Evolutionary conservation across 2,329 filamentous ascomycete genomes (phyloP), one percentile per base, ranked within the genome.

Genomic region (Madurella fahalii): DNA sequence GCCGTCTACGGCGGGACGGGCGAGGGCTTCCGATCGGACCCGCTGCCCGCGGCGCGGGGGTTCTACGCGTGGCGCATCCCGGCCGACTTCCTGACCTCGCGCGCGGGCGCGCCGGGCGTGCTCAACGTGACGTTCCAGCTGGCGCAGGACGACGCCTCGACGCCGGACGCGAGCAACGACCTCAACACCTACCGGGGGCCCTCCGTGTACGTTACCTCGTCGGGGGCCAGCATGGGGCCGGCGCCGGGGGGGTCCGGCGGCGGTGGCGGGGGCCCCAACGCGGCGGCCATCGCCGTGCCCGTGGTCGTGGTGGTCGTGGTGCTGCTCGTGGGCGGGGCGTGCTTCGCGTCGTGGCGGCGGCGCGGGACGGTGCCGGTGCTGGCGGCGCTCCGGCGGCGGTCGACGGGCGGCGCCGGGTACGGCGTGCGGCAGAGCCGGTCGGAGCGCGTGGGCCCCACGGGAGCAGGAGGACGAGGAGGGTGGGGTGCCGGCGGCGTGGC

Each of bases 51-150:
- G 32, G 53, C 50, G n/a, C 41, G 53, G 2, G 70, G 69, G 45
- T 72, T 65, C 62, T 65, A 59, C 48, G 54, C 61, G 18, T 69
- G 68, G 63, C 50, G 47, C 12, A 56, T 68, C 20, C 60, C 62
- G 4, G 15, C 44, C 34, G 56, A 64, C 49, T 60, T 69, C 30
- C 58, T 67, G 13, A 32, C 59, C n/a, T 45, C 52, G 4, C 18
- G 55, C 20, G 4, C 25, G 25, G 58, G 55, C 44, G 58, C 62
- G 30, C 15, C 40, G 13, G 17, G 9, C 2, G 15, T 60, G 1
- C 47, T 68, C 20, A 53, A 54, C 47, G 49, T 70, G 25, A 55
- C 58, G 44, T 63, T 65, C 54, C 48, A 56, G 32, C 53, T 64
- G 32, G 41, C 55, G 9, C 50, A 59, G 16, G 47, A 57, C 55